Evolutionary conservation across 1,284 basidiomycete species (phyloP), one percentile per base, ranked within the genome.

Genomic region (Polyporus tsugae): DNA sequence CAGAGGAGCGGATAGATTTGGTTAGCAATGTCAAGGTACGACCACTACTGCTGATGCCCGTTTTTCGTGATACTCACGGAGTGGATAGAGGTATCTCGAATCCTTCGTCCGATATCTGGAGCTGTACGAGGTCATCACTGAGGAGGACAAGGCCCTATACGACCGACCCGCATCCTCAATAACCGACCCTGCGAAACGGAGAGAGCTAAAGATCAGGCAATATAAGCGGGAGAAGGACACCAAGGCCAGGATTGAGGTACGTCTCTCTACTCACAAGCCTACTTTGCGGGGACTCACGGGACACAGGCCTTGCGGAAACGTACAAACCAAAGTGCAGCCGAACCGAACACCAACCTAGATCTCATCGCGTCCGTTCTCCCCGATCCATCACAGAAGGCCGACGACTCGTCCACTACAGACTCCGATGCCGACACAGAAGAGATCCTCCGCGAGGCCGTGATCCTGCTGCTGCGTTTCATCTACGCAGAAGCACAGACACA

Each of bases 131-230:
- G 85, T 97, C 60, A 80, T 96, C 2, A 85, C 90, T 0, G 83
- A 87, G 25, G 83, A 86, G 2, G 92, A 95, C 72, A 85, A 86
- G 63, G 82, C 77, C 19, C 77, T 93, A 7, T 86, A 89, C 72
- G 81, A 80, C 46, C 83, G 83, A 61, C 82, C 83, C 60, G 72
- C 85, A 1, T 83, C 85, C 0, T 76, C 82, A 6, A 80, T 91
- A 25, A 79, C 79, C 35, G 93, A 97, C 79, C 87, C 91, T 19
- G 85, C 88, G 0, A 86, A 86, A 76, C 85, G 92, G 65, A 82
- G 96, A 72, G 95, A 97, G 70, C 79, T 91, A 46, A 98, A 97
- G 82, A 97, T 98, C 72, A 89, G 87, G 70, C 95, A 96, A 77
- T 97, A 90, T 79, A 90, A 90, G 78, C 86, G 89, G 65, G 95